phyloP scores from a whole-genome alignment of 1,284 basidiomycete species.

The Boletus calvinii region DNA sequence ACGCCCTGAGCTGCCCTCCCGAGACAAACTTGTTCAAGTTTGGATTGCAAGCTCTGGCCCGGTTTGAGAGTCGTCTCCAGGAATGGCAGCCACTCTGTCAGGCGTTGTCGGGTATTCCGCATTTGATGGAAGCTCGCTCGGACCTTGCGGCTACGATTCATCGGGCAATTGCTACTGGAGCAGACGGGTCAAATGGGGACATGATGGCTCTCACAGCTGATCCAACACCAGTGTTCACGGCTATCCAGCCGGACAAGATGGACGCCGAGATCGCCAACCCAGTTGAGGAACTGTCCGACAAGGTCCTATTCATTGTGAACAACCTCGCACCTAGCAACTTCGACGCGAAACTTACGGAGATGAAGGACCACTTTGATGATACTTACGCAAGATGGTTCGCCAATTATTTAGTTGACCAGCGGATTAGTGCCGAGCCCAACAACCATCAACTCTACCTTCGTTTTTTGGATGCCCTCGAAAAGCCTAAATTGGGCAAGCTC shows the following conservation, averaged over 20 bases:
- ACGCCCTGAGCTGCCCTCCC: constrained; percentile 87
- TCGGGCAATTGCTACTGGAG: constrained; percentile 59
- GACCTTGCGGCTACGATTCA: constrained; percentile 79
- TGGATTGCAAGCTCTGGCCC: constrained; percentile 86
- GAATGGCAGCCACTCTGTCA: constrained; percentile 96
- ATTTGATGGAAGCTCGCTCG: constrained; percentile 84
- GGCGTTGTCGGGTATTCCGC: constrained; percentile 84
- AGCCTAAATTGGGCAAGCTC: constrained; percentile 65
- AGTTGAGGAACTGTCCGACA: constrained; percentile 87
- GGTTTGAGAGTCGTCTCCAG: constrained; percentile 84
- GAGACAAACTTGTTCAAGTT: constrained; percentile 96
- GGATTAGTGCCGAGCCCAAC: constrained; percentile 95
- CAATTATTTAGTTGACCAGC: constrained; percentile 94
- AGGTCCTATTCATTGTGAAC: constrained; percentile 97
- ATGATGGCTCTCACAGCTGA: constrained; percentile 42
- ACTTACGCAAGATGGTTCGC: constrained; percentile 94
- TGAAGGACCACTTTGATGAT: constrained; percentile 79
- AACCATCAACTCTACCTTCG: constrained; percentile 95
- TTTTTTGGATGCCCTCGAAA: constrained; percentile 83
- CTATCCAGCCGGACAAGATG: constrained; percentile 67
- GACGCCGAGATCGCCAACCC: constrained; percentile 68
- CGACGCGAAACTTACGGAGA: constrained; percentile 81
- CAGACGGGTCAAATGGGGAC: constrained; percentile 44
- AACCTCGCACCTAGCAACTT: constrained; percentile 96
- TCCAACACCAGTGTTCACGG: constrained; percentile 60